Evolutionary conservation across 257 asterid genomes (phyloP).

Genomic region (Fraxinus quadrangulata): DNA sequence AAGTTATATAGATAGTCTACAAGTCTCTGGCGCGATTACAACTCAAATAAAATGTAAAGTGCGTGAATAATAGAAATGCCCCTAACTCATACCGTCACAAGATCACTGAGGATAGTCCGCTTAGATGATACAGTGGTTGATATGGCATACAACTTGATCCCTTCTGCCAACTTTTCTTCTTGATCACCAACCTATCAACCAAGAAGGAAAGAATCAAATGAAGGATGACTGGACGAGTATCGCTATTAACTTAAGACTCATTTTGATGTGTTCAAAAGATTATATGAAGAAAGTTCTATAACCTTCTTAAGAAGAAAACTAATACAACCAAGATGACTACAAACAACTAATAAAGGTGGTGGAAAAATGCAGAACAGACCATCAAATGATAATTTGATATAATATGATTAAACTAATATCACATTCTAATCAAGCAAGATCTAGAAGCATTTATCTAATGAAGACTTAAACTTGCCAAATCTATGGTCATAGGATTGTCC

Average conservation of each 20-base stretch:
- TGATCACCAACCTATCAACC: slow-evolving; percentile 67
- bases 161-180: slow-evolving; percentile 84
- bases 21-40: no score
- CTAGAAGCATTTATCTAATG: slow-evolving; percentile 8
- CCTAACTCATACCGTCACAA: slow-evolving; percentile 57
- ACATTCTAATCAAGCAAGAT: not conserved
- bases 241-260: not conserved
- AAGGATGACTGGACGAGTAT: not conserved
- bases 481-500: slow-evolving; percentile 84
- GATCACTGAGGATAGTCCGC: slow-evolving; percentile 75
- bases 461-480: slow-evolving; percentile 56
- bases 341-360: not conserved
- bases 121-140: slow-evolving; percentile 64
- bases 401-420: no score
- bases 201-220: slow-evolving; percentile 8
- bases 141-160: slow-evolving; percentile 81
- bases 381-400: not conserved
- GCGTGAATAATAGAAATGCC: no score
- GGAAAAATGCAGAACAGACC: not conserved
- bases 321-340: slow-evolving; percentile 11
- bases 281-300: not conserved
- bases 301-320: not conserved
- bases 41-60: no score
- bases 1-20: slow-evolving; percentile 8
- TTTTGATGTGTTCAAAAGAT: not conserved